Evolutionary conservation across 2,329 filamentous ascomycete species (phyloP).

Genomic region (Colletotrichum sp.): DNA sequence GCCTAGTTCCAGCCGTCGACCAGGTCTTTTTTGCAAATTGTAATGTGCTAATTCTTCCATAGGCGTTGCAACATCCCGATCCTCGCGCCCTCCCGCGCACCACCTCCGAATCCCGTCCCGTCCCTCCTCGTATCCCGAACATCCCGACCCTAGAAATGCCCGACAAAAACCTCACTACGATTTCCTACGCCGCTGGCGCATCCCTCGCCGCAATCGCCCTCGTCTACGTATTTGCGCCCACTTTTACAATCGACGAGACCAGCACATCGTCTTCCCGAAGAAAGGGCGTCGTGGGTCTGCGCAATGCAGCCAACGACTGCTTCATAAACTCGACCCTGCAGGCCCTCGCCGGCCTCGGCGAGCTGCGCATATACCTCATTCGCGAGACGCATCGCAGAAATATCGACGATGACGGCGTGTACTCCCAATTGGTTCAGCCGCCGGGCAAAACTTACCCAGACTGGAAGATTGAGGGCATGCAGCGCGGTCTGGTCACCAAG

Average conservation of each 20-base stretch:
- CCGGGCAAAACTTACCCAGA: constrained; percentile 50
- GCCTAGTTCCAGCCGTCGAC: background rate
- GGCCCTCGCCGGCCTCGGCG: constrained; percentile 86
- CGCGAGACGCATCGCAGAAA: constrained; percentile 85
- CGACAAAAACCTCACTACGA: constrained; percentile 81
- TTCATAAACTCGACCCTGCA: constrained; percentile 98
- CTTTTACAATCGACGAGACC: constrained; percentile 90
- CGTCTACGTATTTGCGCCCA: constrained; percentile 98
- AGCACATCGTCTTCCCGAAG: constrained; percentile 73
- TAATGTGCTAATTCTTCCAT: background rate
- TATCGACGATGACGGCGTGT: constrained; percentile 80
- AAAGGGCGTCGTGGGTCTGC: constrained; percentile 86
- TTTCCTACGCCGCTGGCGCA: constrained; percentile 93
- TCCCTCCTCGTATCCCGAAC: background rate
- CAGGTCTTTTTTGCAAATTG: background rate
- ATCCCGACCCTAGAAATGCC: constrained; percentile 61
- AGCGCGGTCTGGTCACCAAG: constrained; percentile 82
- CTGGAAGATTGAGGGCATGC: constrained; percentile 72
- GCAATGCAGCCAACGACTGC: constrained; percentile 93
- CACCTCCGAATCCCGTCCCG: background rate
- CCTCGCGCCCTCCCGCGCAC: background rate
- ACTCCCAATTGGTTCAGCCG: constrained; percentile 65
- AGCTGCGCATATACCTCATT: constrained; percentile 90
- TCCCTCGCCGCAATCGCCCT: constrained; percentile 93
- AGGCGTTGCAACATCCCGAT: background rate